phyloP scores from a whole-genome alignment of 2,329 filamentous ascomycete species.

The Fusarium metavorans region DNA sequence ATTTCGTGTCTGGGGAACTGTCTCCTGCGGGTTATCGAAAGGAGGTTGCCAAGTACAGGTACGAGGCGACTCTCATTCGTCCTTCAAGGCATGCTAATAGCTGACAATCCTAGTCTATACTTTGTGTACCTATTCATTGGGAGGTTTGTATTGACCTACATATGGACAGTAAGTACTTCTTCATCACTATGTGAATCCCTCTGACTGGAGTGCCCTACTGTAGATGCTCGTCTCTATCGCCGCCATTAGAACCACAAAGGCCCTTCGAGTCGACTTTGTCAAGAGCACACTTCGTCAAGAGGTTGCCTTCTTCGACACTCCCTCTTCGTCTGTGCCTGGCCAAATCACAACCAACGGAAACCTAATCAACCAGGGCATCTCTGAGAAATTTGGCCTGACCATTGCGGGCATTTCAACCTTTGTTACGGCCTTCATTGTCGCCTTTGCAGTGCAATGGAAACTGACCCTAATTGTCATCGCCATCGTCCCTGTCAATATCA shows the following conservation, averaged over 20 bases:
- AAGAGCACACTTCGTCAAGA: conserved; percentile 61
- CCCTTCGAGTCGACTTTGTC: conserved; percentile 54
- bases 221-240: conserved; percentile 53
- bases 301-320: conserved; percentile 65
- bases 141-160: conserved; percentile 65
- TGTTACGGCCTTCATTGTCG: conserved; percentile 54
- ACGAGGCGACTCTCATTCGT: neutral
- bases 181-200: neutral
- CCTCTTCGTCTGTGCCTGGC: conserved; percentile 57
- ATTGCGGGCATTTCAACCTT: conserved; percentile 56
- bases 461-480: conserved; percentile 58
- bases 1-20: conserved; percentile 62
- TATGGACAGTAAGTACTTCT: conserved; percentile 60
- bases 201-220: neutral
- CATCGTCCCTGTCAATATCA: conserved; percentile 58
- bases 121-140: conserved; percentile 70
- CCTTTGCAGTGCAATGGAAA: conserved; percentile 57
- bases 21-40: conserved; percentile 61
- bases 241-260: conserved; percentile 53
- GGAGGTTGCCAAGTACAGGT: conserved; percentile 60
- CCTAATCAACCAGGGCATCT: conserved; percentile 58
- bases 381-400: conserved; percentile 58
- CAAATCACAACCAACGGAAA: conserved; percentile 63
- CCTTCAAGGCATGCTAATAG: neutral
- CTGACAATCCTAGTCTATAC: conserved; percentile 56